A percentile compares a stretch with the other conserved stretches of the same genome.
These are phyloP conservation scores for Lyophyllum decastes DNA, from an alignment of 768 basidiomycete species.

Conservation along the genomic window DNA sequence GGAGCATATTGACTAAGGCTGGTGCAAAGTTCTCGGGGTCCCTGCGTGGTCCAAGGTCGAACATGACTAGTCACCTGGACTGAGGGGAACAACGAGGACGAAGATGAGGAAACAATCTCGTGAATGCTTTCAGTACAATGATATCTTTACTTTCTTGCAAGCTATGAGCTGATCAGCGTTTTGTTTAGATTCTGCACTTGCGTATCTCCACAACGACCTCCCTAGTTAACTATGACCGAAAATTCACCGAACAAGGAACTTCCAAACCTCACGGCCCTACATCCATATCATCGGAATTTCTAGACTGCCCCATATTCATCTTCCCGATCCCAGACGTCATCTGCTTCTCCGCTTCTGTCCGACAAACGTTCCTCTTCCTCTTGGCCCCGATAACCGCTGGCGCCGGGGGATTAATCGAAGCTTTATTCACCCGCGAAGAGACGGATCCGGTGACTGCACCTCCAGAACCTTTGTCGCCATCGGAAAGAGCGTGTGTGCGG, in stretches of 20 bases:
- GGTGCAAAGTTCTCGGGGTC: not conserved
- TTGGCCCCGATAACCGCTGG: conserved; percentile 6
- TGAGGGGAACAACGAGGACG: no score
- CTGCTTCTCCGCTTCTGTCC: conserved; percentile 4
- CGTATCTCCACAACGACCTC: no score
- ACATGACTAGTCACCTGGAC: conserved; percentile 1
- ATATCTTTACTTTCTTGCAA: no score
- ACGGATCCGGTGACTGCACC: not conserved
- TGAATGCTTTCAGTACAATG: no score
- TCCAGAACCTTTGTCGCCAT: not conserved
- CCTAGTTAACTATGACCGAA: no score
- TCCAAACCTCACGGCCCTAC: not conserved
- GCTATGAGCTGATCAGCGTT: no score
- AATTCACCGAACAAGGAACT: no score
- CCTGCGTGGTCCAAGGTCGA: conserved; percentile 4
- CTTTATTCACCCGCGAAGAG: not conserved
- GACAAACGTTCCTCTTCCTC: conserved; percentile 11
- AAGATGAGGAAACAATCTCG: no score
- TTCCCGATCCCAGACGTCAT: conserved; percentile 7
- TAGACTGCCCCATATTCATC: conserved; percentile 8
- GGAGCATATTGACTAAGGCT: not conserved
- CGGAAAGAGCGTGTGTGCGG: not conserved
- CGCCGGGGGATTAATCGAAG: not conserved
- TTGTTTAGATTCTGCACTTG: no score
- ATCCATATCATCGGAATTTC: conserved; percentile 5